phyloP scores from a whole-genome alignment of 2,329 filamentous ascomycete species.

The Drechslerella dactyloides region DNA sequence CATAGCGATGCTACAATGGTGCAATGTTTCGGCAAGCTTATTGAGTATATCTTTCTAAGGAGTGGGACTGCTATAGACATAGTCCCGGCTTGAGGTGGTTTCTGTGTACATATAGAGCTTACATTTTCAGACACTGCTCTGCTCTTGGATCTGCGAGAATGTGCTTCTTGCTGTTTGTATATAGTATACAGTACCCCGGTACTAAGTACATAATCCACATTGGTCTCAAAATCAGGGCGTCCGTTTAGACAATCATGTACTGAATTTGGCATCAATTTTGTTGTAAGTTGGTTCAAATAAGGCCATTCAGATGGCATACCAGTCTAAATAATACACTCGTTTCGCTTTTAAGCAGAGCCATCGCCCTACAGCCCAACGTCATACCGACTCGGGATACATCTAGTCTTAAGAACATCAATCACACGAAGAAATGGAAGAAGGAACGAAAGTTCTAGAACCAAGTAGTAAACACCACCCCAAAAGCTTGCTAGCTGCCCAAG shows the following conservation, averaged over 20 bases:
- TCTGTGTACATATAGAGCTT: background rate
- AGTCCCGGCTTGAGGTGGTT: background rate
- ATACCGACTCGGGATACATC: no score
- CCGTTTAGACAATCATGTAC: no score
- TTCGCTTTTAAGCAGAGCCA: no score
- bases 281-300: no score
- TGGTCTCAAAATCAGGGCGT: background rate
- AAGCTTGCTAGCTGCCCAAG: conserved; percentile 13
- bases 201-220: background rate
- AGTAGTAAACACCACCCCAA: background rate
- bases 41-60: conserved; percentile 1
- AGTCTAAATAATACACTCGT: no score
- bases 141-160: background rate
- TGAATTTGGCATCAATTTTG: no score
- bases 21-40: background rate
- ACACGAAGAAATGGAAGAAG: background rate
- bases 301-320: no score
- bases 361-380: no score
- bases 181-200: background rate
- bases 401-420: no score
- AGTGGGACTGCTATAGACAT: background rate
- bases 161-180: background rate
- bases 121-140: background rate
- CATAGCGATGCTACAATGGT: background rate
- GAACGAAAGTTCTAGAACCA: background rate